Base-by-base conservation (phyloP, 2,329 filamentous ascomycete genomes). In the Penicillium concentricum region DNA sequence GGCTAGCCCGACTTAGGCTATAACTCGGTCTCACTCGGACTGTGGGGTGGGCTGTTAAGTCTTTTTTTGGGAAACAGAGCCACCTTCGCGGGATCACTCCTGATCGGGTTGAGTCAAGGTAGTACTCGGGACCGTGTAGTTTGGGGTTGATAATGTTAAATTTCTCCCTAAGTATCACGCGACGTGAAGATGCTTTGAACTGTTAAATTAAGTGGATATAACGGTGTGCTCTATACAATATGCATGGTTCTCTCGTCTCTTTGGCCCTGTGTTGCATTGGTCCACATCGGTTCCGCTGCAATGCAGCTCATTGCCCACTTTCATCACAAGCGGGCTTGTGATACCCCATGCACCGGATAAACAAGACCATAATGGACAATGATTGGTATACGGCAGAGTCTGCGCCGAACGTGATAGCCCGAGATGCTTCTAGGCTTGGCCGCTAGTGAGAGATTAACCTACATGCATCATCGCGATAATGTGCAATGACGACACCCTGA, bases 361-460 rank as follows among this genome's bases (percentile, higher is more conserved):
- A 60, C 51, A 64, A 77, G 62, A 70, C 70, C 28, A 77, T 81
- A 58, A 61, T 81, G 47, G 76, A 81, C 63, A 80, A 80, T 59
- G 78, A 81, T 66, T 81, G 77, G 77, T 69, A 68, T 38, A 65
- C 75, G 1, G 68, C 70, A 2, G 74, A 71, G 6, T 79, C 78
- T 63, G 74, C 79, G 16, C 74, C 77, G 0, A 78, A 74, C 59
- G 68, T 81, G 4, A 65, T 80, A 52, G 76, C 78, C 13, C 65
- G 81, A 3, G 74, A 79, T 46, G 74, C 74, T 81, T 12, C 67
- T 82, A 1, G 79, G 74, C 4, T 58, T 79, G 2, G 63, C 69
- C 12, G 70, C 71, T 16, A 61, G 62, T 67, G 54, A 48, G 53
- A 18, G 12, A 9, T 6, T 7, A 35, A 22, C n/a, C 16, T 37